Percentiles rank a stretch among this genome's conserved stretches.
Evolutionary conservation across 106 monocot species (phyloP).

Genomic region (Acorus gramineus): DNA sequence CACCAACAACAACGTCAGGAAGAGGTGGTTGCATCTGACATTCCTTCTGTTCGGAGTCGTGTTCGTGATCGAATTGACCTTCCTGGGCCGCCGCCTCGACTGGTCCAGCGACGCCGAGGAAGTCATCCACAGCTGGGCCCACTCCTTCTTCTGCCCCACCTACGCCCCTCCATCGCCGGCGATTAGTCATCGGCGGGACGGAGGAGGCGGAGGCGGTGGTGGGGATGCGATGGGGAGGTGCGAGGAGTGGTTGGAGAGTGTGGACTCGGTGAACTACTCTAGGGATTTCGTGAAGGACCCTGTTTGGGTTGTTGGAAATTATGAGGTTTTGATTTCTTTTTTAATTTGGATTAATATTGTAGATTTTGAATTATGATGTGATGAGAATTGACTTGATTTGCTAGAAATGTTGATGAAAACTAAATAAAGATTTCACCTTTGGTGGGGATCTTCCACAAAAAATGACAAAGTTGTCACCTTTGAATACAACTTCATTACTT

Average conservation of each 20-base stretch:
- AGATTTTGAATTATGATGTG: background rate
- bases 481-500: no score
- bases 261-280: constrained; percentile 47
- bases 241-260: constrained; percentile 62
- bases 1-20: background rate
- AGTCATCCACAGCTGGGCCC: constrained; percentile 53
- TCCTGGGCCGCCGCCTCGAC: constrained; percentile 67
- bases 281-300: constrained; percentile 74
- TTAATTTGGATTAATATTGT: background rate
- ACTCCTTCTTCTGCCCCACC: constrained; percentile 30
- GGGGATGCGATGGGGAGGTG: constrained; percentile 16
- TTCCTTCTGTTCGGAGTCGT: constrained; percentile 43
- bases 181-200: background rate
- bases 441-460: no score
- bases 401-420: no score
- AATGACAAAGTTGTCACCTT: no score
- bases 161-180: background rate
- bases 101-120: constrained; percentile 52
- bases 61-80: constrained; percentile 62
- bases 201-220: background rate
- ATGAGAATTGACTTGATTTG: background rate
- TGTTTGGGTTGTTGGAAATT: constrained; percentile 37
- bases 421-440: no score
- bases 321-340: constrained; percentile 24
- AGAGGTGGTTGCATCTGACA: constrained; percentile 38